Evolutionary conservation across 139 green algal genomes (phyloP).

Genomic region (Tetradesmus obliquus): DNA sequence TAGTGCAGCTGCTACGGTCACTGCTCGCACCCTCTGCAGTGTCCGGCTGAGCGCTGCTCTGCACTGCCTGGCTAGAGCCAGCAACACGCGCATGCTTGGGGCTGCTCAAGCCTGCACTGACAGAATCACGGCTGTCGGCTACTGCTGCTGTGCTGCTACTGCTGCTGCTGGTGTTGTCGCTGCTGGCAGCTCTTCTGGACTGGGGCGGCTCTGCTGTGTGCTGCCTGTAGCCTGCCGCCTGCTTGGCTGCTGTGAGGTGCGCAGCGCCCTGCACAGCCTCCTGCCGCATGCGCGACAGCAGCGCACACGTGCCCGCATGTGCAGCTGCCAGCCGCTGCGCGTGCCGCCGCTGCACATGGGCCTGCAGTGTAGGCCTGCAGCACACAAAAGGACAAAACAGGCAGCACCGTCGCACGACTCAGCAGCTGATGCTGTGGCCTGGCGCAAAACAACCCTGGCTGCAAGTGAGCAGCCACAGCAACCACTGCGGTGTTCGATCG

Average conservation of each 20-base stretch:
- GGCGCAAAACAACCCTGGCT: neutral
- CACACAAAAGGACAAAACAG: neutral
- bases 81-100: neutral
- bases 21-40: neutral
- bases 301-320: conserved; percentile 40
- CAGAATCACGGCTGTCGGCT: neutral
- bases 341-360: conserved; percentile 51
- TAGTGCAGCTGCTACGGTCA: neutral
- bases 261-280: conserved; percentile 56
- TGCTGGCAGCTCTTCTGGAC: neutral
- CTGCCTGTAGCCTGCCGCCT: conserved; percentile 33
- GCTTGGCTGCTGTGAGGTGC: conserved; percentile 54
- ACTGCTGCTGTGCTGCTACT: neutral
- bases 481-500: neutral
- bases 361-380: conserved; percentile 58
- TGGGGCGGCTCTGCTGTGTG: conserved; percentile 5
- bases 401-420: neutral
- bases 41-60: neutral
- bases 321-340: conserved; percentile 47
- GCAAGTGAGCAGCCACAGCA: no score
- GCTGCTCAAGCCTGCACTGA: neutral
- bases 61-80: neutral
- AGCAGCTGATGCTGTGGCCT: neutral
- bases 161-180: neutral
- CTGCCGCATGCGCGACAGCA: conserved; percentile 64